Evolutionary conservation across 2,329 filamentous ascomycete genomes (phyloP).

Genomic region (Curvularia spicifera): DNA sequence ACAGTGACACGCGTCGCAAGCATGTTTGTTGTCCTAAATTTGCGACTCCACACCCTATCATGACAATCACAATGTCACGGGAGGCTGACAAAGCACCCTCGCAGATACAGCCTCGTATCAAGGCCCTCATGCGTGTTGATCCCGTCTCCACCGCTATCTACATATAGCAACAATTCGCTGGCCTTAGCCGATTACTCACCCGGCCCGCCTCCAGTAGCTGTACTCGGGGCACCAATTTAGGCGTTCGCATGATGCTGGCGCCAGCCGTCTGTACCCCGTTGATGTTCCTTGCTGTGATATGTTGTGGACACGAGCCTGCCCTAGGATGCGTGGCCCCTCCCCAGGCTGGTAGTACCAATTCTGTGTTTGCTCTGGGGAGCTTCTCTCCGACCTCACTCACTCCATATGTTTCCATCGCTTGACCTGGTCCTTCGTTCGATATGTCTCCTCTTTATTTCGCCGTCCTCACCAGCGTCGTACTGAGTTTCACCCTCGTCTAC

Average conservation of each 20-base stretch:
- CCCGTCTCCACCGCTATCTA: not conserved
- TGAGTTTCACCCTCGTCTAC: slow-evolving; percentile 30
- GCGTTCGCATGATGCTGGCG: not conserved
- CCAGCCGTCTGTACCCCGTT: not conserved
- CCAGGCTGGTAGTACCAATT: not conserved
- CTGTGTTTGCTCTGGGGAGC: not conserved
- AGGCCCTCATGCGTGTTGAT: not conserved
- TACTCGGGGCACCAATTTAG: not conserved
- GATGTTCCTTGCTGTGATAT: not conserved
- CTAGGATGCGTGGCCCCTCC: not conserved
- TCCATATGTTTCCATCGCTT: not conserved
- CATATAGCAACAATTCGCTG: not conserved
- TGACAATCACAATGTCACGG: not conserved
- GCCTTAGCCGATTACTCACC: not conserved
- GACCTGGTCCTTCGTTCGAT: not conserved
- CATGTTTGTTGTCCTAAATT: not conserved
- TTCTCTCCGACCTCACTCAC: not conserved
- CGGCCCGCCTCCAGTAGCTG: not conserved
- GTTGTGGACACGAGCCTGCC: not conserved
- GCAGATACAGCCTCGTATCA: not conserved
- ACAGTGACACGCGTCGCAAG: not conserved
- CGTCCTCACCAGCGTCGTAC: slow-evolving; percentile 23
- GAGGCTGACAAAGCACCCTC: not conserved
- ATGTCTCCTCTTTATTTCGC: slow-evolving; percentile 8
- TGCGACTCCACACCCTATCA: not conserved